These are phyloP conservation scores for Tolypocladium amazonense DNA, from an alignment of 2,329 filamentous ascomycete genomes.

Conservation along the genomic window DNA sequence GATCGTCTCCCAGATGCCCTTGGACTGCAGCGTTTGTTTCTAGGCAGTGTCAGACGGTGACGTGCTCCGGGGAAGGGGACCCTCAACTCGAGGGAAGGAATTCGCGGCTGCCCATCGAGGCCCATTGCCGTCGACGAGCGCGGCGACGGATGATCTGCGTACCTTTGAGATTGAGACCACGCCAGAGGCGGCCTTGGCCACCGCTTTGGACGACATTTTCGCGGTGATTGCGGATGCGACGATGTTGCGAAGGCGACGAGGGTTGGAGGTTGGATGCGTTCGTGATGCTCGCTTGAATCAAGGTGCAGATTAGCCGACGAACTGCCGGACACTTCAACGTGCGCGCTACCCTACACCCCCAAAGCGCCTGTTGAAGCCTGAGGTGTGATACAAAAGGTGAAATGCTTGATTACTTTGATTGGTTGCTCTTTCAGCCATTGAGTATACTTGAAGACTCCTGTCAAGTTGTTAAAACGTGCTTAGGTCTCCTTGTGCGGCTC, in stretches of 20 bases:
- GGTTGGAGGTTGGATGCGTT: slow-evolving; percentile 6
- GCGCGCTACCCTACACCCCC: neutral
- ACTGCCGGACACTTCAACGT: slow-evolving; percentile 2
- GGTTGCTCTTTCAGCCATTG: neutral
- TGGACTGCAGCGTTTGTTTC: slow-evolving; percentile 95
- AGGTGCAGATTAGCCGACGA: slow-evolving; percentile 5
- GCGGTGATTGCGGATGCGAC: slow-evolving; percentile 12
- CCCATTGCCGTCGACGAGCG: neutral
- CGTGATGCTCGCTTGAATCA: slow-evolving; percentile 4
- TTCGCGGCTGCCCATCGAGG: neutral
- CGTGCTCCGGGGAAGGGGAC: neutral
- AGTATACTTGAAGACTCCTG: too few relatives aligned
- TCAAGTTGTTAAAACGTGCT: neutral
- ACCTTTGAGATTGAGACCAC: slow-evolving; percentile 51
- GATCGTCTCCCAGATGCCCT: slow-evolving; percentile 77
- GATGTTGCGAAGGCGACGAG: slow-evolving; percentile 4
- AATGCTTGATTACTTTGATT: neutral
- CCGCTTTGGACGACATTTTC: slow-evolving; percentile 52
- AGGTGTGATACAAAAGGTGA: neutral
- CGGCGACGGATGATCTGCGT: slow-evolving; percentile 4
- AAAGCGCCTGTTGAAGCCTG: neutral
- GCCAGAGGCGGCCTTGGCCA: slow-evolving; percentile 42
- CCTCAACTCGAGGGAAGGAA: slow-evolving; percentile 7
- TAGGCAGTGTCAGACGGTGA: slow-evolving; percentile 24
- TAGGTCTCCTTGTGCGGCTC: neutral